Percentiles rank a stretch among this genome's conserved stretches.
These are phyloP conservation scores for Debaryomyces tyrocola DNA, from an alignment of 805 yeast genomes.

Conservation along the genomic window DNA sequence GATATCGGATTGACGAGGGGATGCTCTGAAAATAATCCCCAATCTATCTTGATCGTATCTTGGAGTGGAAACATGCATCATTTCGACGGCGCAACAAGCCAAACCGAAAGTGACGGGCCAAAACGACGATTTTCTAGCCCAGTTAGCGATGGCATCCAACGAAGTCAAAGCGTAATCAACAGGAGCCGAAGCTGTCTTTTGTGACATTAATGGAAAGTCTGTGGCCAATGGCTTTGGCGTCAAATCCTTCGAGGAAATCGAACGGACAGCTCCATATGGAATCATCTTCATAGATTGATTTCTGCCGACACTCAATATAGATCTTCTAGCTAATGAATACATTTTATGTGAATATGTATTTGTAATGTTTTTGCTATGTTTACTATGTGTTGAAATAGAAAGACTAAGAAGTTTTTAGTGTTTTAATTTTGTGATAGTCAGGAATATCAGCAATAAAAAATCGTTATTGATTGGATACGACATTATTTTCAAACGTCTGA, in stretches of 20 bases:
- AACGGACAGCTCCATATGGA: slow-evolving; percentile 19
- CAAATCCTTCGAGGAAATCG: slow-evolving; percentile 40
- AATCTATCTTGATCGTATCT: slow-evolving; percentile 89
- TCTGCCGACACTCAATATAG: slow-evolving; percentile 20
- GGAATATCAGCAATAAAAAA: slow-evolving; percentile 35
- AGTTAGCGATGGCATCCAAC: slow-evolving; percentile 77
- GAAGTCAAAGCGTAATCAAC: slow-evolving; percentile 82
- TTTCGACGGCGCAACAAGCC: slow-evolving; percentile 93
- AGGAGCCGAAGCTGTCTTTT: slow-evolving; percentile 53
- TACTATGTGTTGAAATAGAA: background rate
- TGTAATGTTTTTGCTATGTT: background rate
- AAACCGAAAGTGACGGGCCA: slow-evolving; percentile 94
- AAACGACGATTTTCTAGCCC: slow-evolving; percentile 90
- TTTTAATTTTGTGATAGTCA: background rate
- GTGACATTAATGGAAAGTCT: slow-evolving; percentile 68
- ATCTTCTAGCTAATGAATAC: slow-evolving; percentile 24
- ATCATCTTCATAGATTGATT: slow-evolving; percentile 14
- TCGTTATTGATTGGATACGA: slow-evolving; percentile 33
- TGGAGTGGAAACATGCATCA: slow-evolving; percentile 93
- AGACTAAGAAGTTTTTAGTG: background rate
- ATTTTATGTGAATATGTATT: background rate
- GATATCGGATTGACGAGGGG: slow-evolving; percentile 90
- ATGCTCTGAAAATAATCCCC: slow-evolving; percentile 90
- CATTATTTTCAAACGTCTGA: slow-evolving; percentile 4
- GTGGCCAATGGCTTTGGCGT: slow-evolving; percentile 59